Conservation (phyloP, 2,329 filamentous ascomycete genomes). For the Leptographium galeiforme region DNA sequence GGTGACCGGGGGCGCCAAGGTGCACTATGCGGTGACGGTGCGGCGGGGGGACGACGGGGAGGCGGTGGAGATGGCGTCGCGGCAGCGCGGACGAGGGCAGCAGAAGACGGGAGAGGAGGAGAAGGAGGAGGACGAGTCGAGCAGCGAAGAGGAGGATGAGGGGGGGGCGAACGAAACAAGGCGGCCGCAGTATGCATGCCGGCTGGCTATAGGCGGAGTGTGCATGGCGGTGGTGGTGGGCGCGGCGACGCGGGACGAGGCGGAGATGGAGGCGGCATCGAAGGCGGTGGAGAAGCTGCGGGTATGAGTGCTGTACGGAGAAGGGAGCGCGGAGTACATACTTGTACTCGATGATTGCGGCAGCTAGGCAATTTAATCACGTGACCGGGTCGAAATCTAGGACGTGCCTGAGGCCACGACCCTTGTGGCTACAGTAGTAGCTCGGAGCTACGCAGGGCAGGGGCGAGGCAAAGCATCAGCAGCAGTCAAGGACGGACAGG, state of each 20-base stretch:
- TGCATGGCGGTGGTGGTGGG: conserved; percentile 30
- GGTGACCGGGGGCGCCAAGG: conserved; percentile 34
- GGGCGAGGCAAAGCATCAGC: background rate
- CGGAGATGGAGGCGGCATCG: conserved; percentile 41
- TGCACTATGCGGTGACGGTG: conserved; percentile 37
- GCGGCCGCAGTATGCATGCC: conserved; percentile 21
- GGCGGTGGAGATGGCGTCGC: conserved; percentile 11
- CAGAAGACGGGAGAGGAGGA: conserved; percentile 3
- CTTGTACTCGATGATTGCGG: too few species aligned
- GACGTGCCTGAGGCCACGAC: too few species aligned
- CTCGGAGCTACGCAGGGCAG: background rate
- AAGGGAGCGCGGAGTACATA: too few species aligned
- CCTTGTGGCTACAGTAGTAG: too few species aligned
- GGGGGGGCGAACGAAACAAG: background rate
- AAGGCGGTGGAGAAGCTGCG: conserved; percentile 26
- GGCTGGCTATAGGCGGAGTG: conserved; percentile 33
- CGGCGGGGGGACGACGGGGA: background rate
- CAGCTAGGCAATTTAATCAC: too few species aligned
- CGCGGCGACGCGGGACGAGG: conserved; percentile 36
- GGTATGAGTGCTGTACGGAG: background rate
- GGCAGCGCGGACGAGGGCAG: conserved; percentile 8
- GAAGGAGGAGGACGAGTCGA: conserved; percentile 2
- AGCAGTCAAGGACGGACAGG: too few species aligned
- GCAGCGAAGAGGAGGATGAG: background rate
- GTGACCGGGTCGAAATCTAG: too few species aligned